A percentile compares a stretch with the other conserved stretches of the same genome.
Evolutionary conservation across 2,329 filamentous ascomycete genomes (phyloP).

Genomic region (Arthrobotrys entomopaga): DNA sequence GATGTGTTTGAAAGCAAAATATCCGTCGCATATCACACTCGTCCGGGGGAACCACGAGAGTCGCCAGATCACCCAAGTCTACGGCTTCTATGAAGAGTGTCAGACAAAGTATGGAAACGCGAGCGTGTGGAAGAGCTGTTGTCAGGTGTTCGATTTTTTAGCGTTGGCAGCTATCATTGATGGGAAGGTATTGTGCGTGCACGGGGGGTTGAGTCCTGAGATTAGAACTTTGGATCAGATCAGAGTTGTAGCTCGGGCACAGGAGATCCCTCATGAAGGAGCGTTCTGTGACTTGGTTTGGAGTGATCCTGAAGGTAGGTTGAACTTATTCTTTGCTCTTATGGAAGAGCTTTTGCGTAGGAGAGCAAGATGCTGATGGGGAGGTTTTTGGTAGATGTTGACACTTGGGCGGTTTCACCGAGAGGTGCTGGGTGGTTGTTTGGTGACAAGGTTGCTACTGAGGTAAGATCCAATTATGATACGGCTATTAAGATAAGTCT

Average conservation of each 20-base stretch:
- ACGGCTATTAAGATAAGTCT: not conserved
- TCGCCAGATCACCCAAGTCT: constrained; percentile 80
- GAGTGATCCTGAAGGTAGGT: constrained; percentile 73
- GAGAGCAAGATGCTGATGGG: not conserved
- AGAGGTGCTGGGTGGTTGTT: constrained; percentile 71
- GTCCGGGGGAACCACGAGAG: constrained; percentile 81
- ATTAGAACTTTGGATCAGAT: constrained; percentile 81
- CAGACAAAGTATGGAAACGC: constrained; percentile 81
- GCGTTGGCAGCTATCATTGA: constrained; percentile 78
- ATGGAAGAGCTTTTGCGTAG: not conserved
- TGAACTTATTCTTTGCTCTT: constrained; percentile 12
- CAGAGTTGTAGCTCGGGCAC: constrained; percentile 76
- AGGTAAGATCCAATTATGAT: constrained; percentile 60
- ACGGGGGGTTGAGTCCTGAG: constrained; percentile 76
- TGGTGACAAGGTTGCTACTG: constrained; percentile 75
- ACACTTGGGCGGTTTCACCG: constrained; percentile 76
- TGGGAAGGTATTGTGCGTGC: constrained; percentile 77
- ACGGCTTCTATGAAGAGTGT: constrained; percentile 82
- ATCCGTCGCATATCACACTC: constrained; percentile 76
- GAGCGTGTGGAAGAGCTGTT: constrained; percentile 81
- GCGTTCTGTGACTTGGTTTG: constrained; percentile 81
- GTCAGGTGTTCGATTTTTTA: constrained; percentile 81
- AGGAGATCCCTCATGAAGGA: constrained; percentile 80
- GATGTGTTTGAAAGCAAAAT: constrained; percentile 79
- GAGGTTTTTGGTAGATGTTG: constrained; percentile 65